Base-by-base conservation (phyloP, 2,329 filamentous ascomycete species). In the Venturia pyrina region DNA sequence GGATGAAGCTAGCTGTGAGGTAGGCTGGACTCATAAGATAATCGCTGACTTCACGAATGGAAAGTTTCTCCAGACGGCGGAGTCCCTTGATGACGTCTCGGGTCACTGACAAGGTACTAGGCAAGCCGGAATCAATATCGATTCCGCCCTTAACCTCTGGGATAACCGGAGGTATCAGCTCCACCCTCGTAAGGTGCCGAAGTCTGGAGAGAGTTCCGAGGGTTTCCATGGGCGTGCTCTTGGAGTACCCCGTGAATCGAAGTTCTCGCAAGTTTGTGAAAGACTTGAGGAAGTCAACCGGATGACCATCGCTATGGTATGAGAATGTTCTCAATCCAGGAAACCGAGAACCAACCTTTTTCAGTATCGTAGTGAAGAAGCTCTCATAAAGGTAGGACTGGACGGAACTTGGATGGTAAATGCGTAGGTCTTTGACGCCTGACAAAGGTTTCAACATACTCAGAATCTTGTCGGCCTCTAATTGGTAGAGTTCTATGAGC, bases 171-270 rank as follows among this genome's bases (percentile, higher is more conserved):
- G 53, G 34, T 15, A 65, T 65, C 43, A 65, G 28, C 40, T 41
- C 63, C 32, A 65, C 19, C 6, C 53, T 50, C 37, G 19, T 24
- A 3, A 65, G 34, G 41, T 65, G 63, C 8, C 63, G 44, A 24
- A 65, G 50, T 43, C 63, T 4, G n/a, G 63, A 65, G 15, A 65
- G 50, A 6, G 53, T 21, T n/a, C 50, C 44, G 17, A 50, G 37
- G 21, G 63, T 65, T 17, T 65, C 63, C 63, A 65, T 65, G n/a
- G 63, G 63, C n/a, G 63, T 37, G 28, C 50, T 65, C 24, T 50
- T 65, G 24, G 63, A 65, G 21, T 65, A 65, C 19, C 63, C 63
- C 5, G 63, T 65, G 63, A 65, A 65, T 3, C 43, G 37, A 15
- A 65, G 63, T 28, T 59, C 37, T 41, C 63, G 34, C 63, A 65